Percentiles rank a stretch among this genome's conserved stretches.
Conservation (phyloP, 2,329 filamentous ascomycete species). For the Scortechinia acanthostroma region DNA sequence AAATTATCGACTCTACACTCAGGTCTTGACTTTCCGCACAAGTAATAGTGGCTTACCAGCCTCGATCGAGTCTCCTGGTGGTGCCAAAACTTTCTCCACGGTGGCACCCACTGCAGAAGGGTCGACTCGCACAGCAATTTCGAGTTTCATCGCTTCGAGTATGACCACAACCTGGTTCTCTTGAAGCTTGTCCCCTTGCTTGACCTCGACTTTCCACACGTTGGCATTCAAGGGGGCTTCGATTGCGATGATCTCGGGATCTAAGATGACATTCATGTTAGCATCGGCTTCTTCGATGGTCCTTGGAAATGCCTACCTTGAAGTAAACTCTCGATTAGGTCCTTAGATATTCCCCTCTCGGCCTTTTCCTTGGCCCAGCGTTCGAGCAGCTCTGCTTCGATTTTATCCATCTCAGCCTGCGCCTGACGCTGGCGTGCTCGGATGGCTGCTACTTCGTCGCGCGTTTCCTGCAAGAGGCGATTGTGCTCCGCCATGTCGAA, state of each 20-base stretch:
- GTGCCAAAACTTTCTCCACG: conserved; percentile 9
- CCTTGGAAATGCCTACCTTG: conserved; percentile 23
- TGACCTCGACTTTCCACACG: conserved; percentile 40
- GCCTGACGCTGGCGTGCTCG: conserved; percentile 32
- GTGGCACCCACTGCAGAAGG: conserved; percentile 6
- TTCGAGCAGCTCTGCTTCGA: conserved; percentile 7
- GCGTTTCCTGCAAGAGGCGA: conserved; percentile 30
- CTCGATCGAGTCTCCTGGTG: conserved; percentile 8
- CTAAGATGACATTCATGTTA: background rate
- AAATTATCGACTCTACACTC: no score
- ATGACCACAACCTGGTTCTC: conserved; percentile 32
- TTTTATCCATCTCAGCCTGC: conserved; percentile 21
- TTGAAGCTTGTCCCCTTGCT: conserved; percentile 28
- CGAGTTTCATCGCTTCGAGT: conserved; percentile 50
- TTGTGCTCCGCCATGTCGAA: conserved; percentile 52
- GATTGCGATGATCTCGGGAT: conserved; percentile 20
- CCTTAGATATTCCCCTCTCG: conserved; percentile 36
- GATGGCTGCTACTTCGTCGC: conserved; percentile 35
- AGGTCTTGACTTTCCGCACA: no score
- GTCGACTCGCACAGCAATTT: conserved; percentile 29
- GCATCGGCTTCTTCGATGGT: background rate
- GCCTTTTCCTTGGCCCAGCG: conserved; percentile 18
- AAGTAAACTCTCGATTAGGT: conserved; percentile 37
- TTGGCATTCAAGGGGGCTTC: conserved; percentile 37
- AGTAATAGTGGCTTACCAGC: conserved; percentile 8